phyloP scores from a whole-genome alignment of 192 early-diverging fungal genomes.

The Nowakowskiella sp. region DNA sequence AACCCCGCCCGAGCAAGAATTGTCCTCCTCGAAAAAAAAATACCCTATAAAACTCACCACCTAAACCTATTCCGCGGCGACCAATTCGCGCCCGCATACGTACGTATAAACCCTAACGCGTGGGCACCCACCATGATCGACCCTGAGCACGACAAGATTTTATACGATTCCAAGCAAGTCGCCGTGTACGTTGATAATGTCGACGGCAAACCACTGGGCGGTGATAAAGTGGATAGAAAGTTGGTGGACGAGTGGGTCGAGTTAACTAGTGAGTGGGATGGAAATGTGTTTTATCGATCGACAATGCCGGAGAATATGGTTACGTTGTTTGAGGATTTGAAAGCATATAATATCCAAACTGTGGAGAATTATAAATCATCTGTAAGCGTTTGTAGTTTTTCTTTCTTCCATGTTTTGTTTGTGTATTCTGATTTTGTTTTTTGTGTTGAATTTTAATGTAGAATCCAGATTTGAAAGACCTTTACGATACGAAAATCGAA shows the following conservation, averaged over 20 bases:
- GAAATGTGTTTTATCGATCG: slow-evolving; percentile 6
- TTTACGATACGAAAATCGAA: slow-evolving; percentile 5
- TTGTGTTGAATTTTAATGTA: neutral
- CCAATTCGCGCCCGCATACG: slow-evolving; percentile 3
- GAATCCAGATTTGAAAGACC: slow-evolving; percentile 6
- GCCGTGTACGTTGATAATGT: slow-evolving; percentile 6
- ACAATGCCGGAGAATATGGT: neutral
- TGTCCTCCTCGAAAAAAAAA: slow-evolving; percentile 6
- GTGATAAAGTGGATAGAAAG: neutral
- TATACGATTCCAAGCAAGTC: slow-evolving; percentile 8
- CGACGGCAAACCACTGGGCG: slow-evolving; percentile 12
- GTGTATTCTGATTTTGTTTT: no score
- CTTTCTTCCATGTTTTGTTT: no score
- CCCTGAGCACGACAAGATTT: slow-evolving; percentile 6
- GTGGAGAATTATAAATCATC: no score
- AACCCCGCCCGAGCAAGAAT: slow-evolving; percentile 11
- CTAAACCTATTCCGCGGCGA: slow-evolving; percentile 12
- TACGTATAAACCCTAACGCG: slow-evolving; percentile 8
- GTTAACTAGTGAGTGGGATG: slow-evolving; percentile 8
- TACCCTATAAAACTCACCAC: neutral
- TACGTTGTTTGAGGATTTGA: neutral
- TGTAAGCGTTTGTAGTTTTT: no score
- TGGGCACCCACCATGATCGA: slow-evolving; percentile 9
- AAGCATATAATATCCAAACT: neutral
- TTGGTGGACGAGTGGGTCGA: slow-evolving; percentile 6